Conservation (phyloP, 2,329 filamentous ascomycete genomes). For the Nigrospora oryzae region DNA sequence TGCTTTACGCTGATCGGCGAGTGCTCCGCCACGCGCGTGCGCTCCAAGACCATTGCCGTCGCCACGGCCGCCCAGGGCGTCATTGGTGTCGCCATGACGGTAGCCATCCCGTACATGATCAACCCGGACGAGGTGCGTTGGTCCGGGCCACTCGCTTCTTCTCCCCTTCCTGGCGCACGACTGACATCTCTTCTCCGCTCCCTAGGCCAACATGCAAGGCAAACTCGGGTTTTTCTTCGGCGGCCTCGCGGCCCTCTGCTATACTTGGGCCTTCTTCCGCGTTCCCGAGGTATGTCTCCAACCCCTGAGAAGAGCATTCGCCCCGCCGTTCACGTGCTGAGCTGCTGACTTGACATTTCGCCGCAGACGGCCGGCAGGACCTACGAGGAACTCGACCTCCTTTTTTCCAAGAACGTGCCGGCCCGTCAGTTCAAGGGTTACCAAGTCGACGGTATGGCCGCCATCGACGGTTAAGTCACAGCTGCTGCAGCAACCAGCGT, state of each 20-base stretch:
- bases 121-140: constrained; percentile 24
- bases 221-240: constrained; percentile 33
- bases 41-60: constrained; percentile 35
- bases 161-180: neutral
- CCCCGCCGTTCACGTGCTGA: no score
- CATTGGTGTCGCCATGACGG: constrained; percentile 31
- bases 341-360: neutral
- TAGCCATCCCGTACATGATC: constrained; percentile 34
- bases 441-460: constrained; percentile 10
- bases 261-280: constrained; percentile 25
- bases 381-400: constrained; percentile 21
- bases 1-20: constrained; percentile 48
- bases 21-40: constrained; percentile 32
- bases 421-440: constrained; percentile 21
- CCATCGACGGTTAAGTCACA: neutral
- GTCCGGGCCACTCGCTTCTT: neutral
- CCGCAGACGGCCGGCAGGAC: constrained; percentile 11
- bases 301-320: no score
- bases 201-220: constrained; percentile 28
- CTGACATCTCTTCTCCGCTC: neutral
- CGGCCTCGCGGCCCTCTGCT: constrained; percentile 24
- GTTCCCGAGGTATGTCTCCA: constrained; percentile 13
- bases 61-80: constrained; percentile 32
- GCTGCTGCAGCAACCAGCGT: no score
- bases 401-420: constrained; percentile 20